Evolutionary conservation across 768 basidiomycete species (phyloP), one percentile per base, ranked within the genome.

Genomic region (Russula abietina): DNA sequence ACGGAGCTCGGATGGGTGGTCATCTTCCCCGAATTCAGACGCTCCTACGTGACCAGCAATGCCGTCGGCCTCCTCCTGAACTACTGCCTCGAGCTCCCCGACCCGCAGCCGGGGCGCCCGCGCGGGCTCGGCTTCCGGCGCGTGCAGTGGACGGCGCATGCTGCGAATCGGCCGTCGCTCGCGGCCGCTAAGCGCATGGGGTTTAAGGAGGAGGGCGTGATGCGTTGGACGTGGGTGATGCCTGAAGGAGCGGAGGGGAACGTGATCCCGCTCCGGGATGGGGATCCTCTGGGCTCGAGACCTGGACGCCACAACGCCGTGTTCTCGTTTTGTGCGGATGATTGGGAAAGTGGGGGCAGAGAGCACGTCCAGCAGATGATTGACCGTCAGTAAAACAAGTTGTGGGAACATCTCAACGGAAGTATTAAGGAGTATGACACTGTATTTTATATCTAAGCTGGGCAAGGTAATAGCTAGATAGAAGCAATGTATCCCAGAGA

Each of bases 261-360:
- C 19, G 58, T 22, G 71, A n/a, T n/a, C n/a, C n/a, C n/a, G n/a
- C n/a, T n/a, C n/a, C n/a, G n/a, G n/a, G n/a, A n/a, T n/a, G n/a
- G 68, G 4, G 74, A 75, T 48, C 64, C 76, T 12, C 68, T 61
- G 49, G 57, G 62, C 4, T 70, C 67, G 3, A 70, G 71, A 48
- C 62, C 68, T 1, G 81, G 80, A 5, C 75, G 84, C 54, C 77
- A 88, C 69, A 79, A 80, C 3, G 74, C 74, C 0, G 57, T 81
- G 19, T 68, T 87, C 28, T 74, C 78, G 3, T 60, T 83, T 6
- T 85, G 82, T 55, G 85, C 81, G 79, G 85, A 87, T 69, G 79
- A 81, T 59, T 88, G 85, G n/a, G n/a, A n/a, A n/a, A n/a, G n/a
- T n/a, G n/a, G n/a, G n/a, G n/a, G n/a, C n/a, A n/a, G n/a, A n/a